Base-by-base conservation (phyloP, 768 basidiomycete genomes). In the Pluteus cervinus region DNA sequence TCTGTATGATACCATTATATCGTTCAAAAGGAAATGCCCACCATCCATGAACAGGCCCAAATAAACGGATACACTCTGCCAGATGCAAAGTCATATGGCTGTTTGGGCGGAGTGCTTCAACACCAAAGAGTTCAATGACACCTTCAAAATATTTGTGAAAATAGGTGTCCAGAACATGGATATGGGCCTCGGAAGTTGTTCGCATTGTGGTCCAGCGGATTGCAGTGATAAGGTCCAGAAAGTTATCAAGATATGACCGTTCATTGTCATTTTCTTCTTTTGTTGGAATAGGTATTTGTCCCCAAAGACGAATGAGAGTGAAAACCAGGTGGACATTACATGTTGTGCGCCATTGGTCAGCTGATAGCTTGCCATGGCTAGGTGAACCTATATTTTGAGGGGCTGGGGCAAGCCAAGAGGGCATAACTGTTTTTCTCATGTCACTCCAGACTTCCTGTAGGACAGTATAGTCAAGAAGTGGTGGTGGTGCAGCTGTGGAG, bases 21-120 rank as follows among this genome's bases (percentile, higher is more conserved):
- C 50, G 36, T 36, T 69, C 61, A 29, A 60, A 65, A 0, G 60
- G 62, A 41, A 61, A 68, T 2, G 51, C 46, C 61, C 63, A 67
- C 68, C 62, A 69, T 1, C 52, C 54, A 28, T 52, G 49, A 0
- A 59, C 47, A n/a, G 63, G 64, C 0, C 67, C 59, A 39, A 53
- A 65, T 4, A 50, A 36, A 0, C 39, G 15, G 1, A 62, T 39
- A 29, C 56, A 58, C 22, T 65, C 48, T 4, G 55, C 39, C 10
- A 62, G 29, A 28, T 55, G 60, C 20, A 58, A 39, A 3, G 54
- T 44, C 14, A 53, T 39, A 30, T 65, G 65, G 14, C 54, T 30
- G 31, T 61, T 65, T 7, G 54, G 50, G 9, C 25, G 35, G 11
- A 32, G 12, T 4, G 7, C 5, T 54, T 15, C 24, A 47, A 54